Evolutionary conservation across 148 eudicot genomes (phyloP).

Genomic region (Polygonum aviculare): DNA sequence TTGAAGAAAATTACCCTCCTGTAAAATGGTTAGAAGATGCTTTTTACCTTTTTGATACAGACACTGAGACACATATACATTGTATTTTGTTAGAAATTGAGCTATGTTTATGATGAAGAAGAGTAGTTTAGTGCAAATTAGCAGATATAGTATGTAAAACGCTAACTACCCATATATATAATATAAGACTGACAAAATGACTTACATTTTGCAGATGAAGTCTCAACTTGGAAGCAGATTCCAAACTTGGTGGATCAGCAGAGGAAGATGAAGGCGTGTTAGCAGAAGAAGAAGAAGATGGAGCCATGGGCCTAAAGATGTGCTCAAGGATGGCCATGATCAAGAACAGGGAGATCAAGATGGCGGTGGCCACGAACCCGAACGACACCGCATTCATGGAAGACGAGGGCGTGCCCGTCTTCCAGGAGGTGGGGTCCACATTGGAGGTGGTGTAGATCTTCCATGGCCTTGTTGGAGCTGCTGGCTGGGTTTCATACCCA

Average conservation of each 20-base stretch:
- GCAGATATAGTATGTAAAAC: background rate
- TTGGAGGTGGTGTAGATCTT: conserved; percentile 12
- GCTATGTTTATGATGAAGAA: background rate
- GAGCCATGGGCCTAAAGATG: conserved; percentile 35
- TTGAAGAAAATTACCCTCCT: background rate
- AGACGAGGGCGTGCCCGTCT: background rate
- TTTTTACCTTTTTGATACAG: background rate
- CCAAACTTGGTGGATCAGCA: background rate
- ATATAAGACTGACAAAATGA: background rate
- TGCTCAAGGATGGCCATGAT: conserved; percentile 80
- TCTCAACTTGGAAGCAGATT: background rate
- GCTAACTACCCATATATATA: background rate
- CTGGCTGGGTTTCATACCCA: background rate
- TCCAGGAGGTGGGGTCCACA: conserved; percentile 1
- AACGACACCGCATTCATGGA: conserved; percentile 57
- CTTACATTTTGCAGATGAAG: conserved; percentile 10
- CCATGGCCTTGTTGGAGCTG: conserved; percentile 8
- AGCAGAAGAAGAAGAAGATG: background rate
- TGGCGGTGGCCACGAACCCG: conserved; percentile 86
- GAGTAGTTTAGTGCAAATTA: background rate
- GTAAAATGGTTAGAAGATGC: background rate
- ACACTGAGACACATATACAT: too few species aligned
- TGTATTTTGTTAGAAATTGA: background rate
- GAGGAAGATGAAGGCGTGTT: background rate
- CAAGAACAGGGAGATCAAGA: conserved; percentile 68